These are phyloP conservation scores for Dictyostelium purpureum DNA, from an alignment of 78 protist genomes.

Conservation along the genomic window DNA sequence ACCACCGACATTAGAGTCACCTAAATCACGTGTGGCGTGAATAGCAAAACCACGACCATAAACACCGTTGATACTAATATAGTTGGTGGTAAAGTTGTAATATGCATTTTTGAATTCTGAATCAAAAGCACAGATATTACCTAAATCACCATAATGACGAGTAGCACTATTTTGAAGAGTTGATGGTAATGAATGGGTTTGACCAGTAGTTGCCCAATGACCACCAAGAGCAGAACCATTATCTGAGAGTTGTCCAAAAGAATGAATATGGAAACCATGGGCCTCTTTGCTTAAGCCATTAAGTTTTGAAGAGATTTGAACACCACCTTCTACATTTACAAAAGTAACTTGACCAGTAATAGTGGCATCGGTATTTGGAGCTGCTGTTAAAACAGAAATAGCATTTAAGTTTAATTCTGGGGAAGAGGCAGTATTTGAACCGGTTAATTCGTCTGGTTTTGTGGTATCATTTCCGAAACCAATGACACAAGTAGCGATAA, in stretches of 20 bases:
- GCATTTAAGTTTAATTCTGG: not conserved
- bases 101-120: not conserved
- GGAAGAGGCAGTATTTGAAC: not conserved
- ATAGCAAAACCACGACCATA: not conserved
- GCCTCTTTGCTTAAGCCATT: not conserved
- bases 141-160: not conserved
- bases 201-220: constrained; percentile 3
- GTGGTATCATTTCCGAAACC: not conserved
- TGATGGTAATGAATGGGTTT: not conserved
- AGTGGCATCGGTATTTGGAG: not conserved
- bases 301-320: not conserved
- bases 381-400: not conserved
- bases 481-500: not conserved
- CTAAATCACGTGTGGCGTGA: not conserved
- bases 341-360: not conserved
- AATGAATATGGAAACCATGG: constrained; percentile 50
- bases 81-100: not conserved
- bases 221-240: constrained; percentile 32
- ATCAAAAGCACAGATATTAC: not conserved
- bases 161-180: too few relatives aligned
- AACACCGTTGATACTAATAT: not conserved
- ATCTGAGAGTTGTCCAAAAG: constrained; percentile 1
- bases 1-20: not conserved
- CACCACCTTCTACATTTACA: not conserved
- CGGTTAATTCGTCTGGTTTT: not conserved